Evolutionary conservation across 73 alveolate genomes (phyloP).

Genomic region (Symbiodinium natans): DNA sequence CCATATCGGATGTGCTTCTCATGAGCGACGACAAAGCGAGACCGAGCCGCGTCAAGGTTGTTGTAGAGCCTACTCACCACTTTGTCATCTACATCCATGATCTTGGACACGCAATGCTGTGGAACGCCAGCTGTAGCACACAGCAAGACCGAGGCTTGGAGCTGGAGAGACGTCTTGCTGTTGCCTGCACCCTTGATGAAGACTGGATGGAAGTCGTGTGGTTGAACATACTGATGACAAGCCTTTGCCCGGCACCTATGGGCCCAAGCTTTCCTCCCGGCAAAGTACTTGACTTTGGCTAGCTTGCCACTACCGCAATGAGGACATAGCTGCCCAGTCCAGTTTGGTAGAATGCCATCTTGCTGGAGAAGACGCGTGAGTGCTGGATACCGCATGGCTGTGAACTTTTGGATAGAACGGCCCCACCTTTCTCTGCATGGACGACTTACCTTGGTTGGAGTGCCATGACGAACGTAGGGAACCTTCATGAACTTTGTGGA

Average conservation of each 20-base stretch:
- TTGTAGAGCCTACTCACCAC: neutral
- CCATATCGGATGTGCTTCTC: neutral
- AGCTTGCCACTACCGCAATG: neutral
- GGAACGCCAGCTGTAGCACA: constrained; percentile 31
- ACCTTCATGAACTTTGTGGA: neutral
- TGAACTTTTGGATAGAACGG: neutral
- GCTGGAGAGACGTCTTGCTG: neutral
- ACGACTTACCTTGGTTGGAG: neutral
- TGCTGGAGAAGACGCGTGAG: neutral
- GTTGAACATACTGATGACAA: neutral
- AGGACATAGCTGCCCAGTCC: neutral
- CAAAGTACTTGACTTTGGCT: neutral
- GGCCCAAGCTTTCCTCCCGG: neutral
- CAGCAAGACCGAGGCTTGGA: neutral
- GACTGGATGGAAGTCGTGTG: constrained; percentile 36
- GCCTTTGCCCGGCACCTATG: neutral
- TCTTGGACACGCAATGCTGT: neutral
- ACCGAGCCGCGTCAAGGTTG: constrained; percentile 25
- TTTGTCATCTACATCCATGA: constrained; percentile 37
- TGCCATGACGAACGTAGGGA: neutral
- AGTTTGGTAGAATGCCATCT: neutral
- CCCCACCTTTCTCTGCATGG: neutral
- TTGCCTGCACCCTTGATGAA: neutral
- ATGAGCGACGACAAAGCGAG: neutral
- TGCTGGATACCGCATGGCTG: neutral